phyloP scores from a whole-genome alignment of 1,139 yeast genomes.

The Scheffersomyces illinoinensis region DNA sequence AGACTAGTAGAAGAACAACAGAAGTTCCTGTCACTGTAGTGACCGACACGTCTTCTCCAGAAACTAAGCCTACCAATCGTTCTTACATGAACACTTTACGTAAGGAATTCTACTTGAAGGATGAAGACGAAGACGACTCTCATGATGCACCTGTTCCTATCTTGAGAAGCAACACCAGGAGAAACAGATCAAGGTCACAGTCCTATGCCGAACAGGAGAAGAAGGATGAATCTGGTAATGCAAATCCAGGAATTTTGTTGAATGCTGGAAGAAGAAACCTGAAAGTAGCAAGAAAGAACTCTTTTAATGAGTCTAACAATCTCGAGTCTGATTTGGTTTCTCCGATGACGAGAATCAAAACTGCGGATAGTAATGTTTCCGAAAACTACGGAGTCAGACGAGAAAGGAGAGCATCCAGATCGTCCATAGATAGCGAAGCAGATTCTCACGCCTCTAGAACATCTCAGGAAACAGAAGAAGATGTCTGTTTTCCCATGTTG shows the following conservation, averaged over 20 bases:
- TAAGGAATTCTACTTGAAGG: slow-evolving; percentile 25
- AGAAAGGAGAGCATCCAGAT: slow-evolving; percentile 35
- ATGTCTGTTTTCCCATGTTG: slow-evolving; percentile 94
- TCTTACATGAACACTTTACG: slow-evolving; percentile 13
- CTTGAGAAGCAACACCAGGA: slow-evolving; percentile 13
- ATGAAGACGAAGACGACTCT: slow-evolving; percentile 29
- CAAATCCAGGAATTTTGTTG: slow-evolving; percentile 10
- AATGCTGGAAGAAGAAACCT: slow-evolving; percentile 10
- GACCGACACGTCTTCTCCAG: slow-evolving; percentile 4
- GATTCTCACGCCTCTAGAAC: slow-evolving; percentile 73
- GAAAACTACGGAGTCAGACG: slow-evolving; percentile 9
- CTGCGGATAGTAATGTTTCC: slow-evolving; percentile 34
- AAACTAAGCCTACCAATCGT: slow-evolving; percentile 4
- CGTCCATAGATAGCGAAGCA: slow-evolving; percentile 58
- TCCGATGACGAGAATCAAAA: slow-evolving; percentile 32
- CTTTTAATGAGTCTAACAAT: slow-evolving; percentile 14
- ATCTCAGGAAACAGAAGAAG: slow-evolving; percentile 90
- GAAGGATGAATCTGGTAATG: slow-evolving; percentile 6
- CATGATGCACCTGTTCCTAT: slow-evolving; percentile 17
- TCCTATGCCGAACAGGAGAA: slow-evolving; percentile 26
- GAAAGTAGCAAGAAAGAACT: slow-evolving; percentile 17
- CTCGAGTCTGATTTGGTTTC: slow-evolving; percentile 31
- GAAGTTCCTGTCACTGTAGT: neutral
- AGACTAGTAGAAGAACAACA: neutral
- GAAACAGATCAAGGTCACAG: slow-evolving; percentile 30